Base-by-base conservation (phyloP, 352 stramenopile genomes). In the Thalassiosira livingstoniorum region DNA sequence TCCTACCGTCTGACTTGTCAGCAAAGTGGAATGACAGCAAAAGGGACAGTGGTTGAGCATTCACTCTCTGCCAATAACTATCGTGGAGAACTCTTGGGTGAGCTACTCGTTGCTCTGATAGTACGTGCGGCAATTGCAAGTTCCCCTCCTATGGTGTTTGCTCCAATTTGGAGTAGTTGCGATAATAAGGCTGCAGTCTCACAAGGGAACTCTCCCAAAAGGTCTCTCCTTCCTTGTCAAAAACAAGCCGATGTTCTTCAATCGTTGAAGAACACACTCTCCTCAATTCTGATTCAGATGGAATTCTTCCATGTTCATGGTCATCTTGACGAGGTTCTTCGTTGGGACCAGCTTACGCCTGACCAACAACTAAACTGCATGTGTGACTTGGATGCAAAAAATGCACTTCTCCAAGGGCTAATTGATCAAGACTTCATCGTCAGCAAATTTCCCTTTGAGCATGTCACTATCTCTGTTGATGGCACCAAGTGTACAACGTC, bases 231-330 rank as follows among this genome's bases (percentile, higher is more conserved):
- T 29, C 5, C 27, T 2, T 29, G 25, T n/a, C 57, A 65, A 34
- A 5, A 5, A 13, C 57, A 65, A n/a, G 27, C 57, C 4, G 57
- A 65, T 45, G 32, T 65, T 4, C 57, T 65, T n/a, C 10, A 25
- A 2, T 65, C 25, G 10, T 65, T 47, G 23, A 43, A 65, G 57
- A 5, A 65, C 13, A 15, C 47, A 2, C 31, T 65, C 10, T 11
- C 7, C 4, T 13, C 2, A 3, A 5, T 2, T 2, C 29, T 18
- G 2, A 25, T 45, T n/a, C 27, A 45, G 13, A 47, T 29, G 2
- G 47, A 45, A n/a, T 47, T 65, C 31, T 65, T 27, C 47, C 57
- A 65, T 25, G 32, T 65, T 5, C 32, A 65, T 27, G 57, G 57
- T 2, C 57, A 65, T 45, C 32, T 65, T 2, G 57, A 65, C 32